phyloP scores from a whole-genome alignment of 805 yeast genomes.

The Naumovozyma castellii region DNA sequence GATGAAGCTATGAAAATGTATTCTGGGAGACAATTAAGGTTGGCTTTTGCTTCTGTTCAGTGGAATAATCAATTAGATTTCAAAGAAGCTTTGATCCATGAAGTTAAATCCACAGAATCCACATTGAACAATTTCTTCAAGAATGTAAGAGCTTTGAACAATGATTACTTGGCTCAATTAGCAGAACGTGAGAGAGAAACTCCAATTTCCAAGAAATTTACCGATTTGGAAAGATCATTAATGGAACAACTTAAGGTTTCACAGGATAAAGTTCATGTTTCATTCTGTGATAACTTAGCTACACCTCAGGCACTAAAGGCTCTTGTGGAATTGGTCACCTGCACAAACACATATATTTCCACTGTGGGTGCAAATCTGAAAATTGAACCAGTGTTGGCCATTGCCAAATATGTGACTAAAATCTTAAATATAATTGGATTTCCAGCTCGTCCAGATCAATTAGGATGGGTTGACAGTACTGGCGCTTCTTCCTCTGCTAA shows the following conservation, averaged over 20 bases:
- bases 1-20: constrained; percentile 73
- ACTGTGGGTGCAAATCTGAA: constrained; percentile 42
- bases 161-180: constrained; percentile 49
- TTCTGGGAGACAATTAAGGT: constrained; percentile 73
- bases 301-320: constrained; percentile 66
- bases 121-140: constrained; percentile 75
- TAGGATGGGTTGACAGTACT: constrained; percentile 67
- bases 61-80: constrained; percentile 94
- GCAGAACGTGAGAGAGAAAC: constrained; percentile 30
- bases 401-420: constrained; percentile 60
- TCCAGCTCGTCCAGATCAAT: constrained; percentile 50
- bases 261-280: constrained; percentile 54
- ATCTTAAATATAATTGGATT: constrained; percentile 72
- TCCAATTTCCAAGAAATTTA: constrained; percentile 52
- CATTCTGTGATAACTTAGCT: constrained; percentile 82
- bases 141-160: constrained; percentile 70
- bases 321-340: constrained; percentile 59
- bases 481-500: constrained; percentile 17
- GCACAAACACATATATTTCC: constrained; percentile 62
- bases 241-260: constrained; percentile 40
- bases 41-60: constrained; percentile 81
- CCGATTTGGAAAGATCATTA: constrained; percentile 46
- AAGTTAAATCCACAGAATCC: constrained; percentile 69
- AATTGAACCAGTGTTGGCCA: constrained; percentile 56
- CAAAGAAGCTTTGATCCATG: constrained; percentile 67